Conservation (phyloP, 768 basidiomycete genomes). For the Suillus brevipes region DNA sequence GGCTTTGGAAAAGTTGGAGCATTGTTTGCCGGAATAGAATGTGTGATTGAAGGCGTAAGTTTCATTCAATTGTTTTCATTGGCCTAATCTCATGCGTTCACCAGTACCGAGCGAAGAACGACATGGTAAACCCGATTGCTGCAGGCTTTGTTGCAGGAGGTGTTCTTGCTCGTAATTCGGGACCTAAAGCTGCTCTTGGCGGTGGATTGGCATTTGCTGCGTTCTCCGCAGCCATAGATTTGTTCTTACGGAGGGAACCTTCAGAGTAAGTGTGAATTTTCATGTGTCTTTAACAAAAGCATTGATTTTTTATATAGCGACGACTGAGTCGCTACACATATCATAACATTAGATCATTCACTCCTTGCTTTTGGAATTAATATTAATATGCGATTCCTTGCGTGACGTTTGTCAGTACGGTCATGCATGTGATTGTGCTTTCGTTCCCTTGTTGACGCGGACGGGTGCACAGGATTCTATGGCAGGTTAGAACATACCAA, state of each 20-base stretch:
- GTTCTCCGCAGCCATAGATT: conserved; percentile 89
- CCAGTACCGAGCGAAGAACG: conserved; percentile 95
- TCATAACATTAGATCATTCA: not conserved
- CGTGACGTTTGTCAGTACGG: too few species aligned
- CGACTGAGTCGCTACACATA: conserved; percentile 8
- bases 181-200: conserved; percentile 82
- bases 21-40: conserved; percentile 93
- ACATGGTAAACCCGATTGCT: conserved; percentile 87
- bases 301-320: conserved; percentile 2
- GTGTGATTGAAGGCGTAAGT: conserved; percentile 91
- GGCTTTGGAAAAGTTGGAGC: conserved; percentile 95
- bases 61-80: not conserved
- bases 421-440: too few species aligned
- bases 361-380: not conserved
- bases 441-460: too few species aligned
- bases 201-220: conserved; percentile 92
- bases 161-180: conserved; percentile 82
- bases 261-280: conserved; percentile 55
- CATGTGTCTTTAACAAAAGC: not conserved
- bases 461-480: too few species aligned
- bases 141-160: conserved; percentile 90
- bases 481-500: too few species aligned
- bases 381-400: not conserved
- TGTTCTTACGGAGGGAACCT: conserved; percentile 77
- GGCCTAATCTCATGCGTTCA: conserved; percentile 3